A percentile compares a stretch with the other conserved stretches of the same genome.
These are phyloP conservation scores for Candida taoyuanica DNA, from an alignment of 805 yeast species.

Conservation along the genomic window DNA sequence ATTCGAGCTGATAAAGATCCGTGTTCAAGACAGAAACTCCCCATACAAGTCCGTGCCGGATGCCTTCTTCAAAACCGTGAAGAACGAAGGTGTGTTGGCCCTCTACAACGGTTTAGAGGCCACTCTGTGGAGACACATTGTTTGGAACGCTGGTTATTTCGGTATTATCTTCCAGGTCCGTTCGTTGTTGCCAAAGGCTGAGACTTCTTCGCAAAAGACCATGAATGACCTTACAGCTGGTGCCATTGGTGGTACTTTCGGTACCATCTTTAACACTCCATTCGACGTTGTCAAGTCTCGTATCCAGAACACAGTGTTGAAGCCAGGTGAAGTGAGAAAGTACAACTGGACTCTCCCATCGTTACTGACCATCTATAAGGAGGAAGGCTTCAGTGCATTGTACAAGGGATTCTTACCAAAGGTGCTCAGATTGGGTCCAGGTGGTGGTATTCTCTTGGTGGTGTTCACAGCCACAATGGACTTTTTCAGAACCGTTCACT, in stretches of 20 bases:
- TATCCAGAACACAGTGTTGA: constrained; percentile 70
- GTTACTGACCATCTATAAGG: constrained; percentile 65
- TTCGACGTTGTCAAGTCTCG: constrained; percentile 97
- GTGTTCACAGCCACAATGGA: constrained; percentile 96
- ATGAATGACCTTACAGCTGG: constrained; percentile 88
- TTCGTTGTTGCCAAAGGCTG: constrained; percentile 70
- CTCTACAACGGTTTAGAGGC: constrained; percentile 95
- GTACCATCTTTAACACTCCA: constrained; percentile 94
- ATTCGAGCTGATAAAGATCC: constrained; percentile 90
- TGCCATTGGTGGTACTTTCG: constrained; percentile 93
- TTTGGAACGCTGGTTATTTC: constrained; percentile 98
- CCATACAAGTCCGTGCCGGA: constrained; percentile 81
- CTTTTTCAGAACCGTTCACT: constrained; percentile 58
- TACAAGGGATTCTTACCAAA: constrained; percentile 97
- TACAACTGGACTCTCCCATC: constrained; percentile 92
- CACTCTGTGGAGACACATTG: constrained; percentile 93
- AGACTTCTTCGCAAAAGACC: constrained; percentile 67
- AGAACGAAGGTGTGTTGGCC: constrained; percentile 73
- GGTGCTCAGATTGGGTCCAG: constrained; percentile 96
- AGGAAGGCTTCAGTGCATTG: constrained; percentile 89
- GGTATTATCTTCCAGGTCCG: constrained; percentile 91
- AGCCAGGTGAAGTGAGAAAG: constrained; percentile 74
- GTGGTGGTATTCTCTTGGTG: constrained; percentile 96
- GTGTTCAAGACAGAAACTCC: constrained; percentile 85
- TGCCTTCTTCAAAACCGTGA: constrained; percentile 68